Percentiles rank a stretch among this genome's conserved stretches.
These are phyloP conservation scores for Hygrophila difformis DNA, from an alignment of 257 asterid species.

Conservation along the genomic window DNA sequence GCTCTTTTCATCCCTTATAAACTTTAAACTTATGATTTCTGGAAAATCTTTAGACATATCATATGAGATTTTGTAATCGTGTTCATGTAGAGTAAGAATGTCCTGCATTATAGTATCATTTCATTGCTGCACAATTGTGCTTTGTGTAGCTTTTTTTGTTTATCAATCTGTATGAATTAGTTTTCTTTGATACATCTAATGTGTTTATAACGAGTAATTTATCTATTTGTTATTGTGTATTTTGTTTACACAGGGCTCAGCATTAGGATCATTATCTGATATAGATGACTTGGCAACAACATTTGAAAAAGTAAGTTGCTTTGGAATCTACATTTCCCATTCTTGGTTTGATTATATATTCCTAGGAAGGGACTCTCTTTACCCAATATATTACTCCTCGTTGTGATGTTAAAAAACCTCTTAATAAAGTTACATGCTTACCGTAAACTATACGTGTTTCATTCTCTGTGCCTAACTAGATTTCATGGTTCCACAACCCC, in stretches of 20 bases:
- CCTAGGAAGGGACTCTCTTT: too few species aligned
- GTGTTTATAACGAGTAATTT: too few species aligned
- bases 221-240: slow-evolving; percentile 5
- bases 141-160: slow-evolving; percentile 8
- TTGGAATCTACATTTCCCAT: not conserved
- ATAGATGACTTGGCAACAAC: slow-evolving; percentile 67
- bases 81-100: not conserved
- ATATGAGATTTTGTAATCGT: too few species aligned
- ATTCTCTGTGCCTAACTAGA: too few species aligned
- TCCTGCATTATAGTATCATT: not conserved
- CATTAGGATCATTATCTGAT: slow-evolving; percentile 61
- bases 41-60: too few species aligned
- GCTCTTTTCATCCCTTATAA: slow-evolving; percentile 1
- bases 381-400: too few species aligned
- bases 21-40: not conserved
- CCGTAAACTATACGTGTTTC: too few species aligned
- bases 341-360: not conserved
- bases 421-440: too few species aligned
- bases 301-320: slow-evolving; percentile 52
- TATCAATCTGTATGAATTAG: not conserved
- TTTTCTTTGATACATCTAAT: not conserved
- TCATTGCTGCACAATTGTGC: not conserved
- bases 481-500: too few species aligned
- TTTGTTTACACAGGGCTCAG: slow-evolving; percentile 46
- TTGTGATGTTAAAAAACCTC: too few species aligned